phyloP scores from a whole-genome alignment of 768 basidiomycete genomes.

The Kwoniella botswanensis region DNA sequence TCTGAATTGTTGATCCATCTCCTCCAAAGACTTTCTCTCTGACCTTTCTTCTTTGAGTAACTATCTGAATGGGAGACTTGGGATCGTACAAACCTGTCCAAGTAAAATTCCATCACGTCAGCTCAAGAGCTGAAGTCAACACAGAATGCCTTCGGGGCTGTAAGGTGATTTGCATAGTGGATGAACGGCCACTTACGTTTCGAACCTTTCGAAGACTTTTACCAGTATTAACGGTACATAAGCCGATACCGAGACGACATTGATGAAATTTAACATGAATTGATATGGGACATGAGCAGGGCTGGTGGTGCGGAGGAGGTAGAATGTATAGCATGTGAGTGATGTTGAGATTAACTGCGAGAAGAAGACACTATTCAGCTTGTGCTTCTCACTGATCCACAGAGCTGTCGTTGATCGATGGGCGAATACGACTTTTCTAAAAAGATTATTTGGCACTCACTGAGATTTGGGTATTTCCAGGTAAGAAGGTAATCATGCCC shows the following conservation, averaged over 20 bases:
- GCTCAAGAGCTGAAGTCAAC: neutral
- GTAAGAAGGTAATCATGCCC: neutral
- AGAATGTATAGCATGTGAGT: neutral
- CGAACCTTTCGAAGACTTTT: neutral
- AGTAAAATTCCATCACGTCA: neutral
- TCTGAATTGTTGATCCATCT: conserved; percentile 4
- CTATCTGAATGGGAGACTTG: too few species aligned
- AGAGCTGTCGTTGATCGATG: neutral
- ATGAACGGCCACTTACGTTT: neutral
- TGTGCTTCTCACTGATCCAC: neutral
- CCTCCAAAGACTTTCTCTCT: neutral
- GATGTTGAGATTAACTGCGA: neutral
- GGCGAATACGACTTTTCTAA: neutral
- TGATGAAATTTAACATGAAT: conserved; percentile 4
- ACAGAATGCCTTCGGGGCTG: neutral
- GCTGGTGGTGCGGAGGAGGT: neutral
- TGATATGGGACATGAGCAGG: neutral
- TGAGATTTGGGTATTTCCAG: conserved; percentile 11
- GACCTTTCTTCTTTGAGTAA: neutral
- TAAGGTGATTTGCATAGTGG: neutral
- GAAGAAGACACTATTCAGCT: too few species aligned
- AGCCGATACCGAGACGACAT: neutral
- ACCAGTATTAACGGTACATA: neutral
- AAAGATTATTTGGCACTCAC: neutral
- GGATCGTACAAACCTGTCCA: too few species aligned